phyloP scores from a whole-genome alignment of 2,329 filamentous ascomycete genomes.

The Metarhizium rileyi region DNA sequence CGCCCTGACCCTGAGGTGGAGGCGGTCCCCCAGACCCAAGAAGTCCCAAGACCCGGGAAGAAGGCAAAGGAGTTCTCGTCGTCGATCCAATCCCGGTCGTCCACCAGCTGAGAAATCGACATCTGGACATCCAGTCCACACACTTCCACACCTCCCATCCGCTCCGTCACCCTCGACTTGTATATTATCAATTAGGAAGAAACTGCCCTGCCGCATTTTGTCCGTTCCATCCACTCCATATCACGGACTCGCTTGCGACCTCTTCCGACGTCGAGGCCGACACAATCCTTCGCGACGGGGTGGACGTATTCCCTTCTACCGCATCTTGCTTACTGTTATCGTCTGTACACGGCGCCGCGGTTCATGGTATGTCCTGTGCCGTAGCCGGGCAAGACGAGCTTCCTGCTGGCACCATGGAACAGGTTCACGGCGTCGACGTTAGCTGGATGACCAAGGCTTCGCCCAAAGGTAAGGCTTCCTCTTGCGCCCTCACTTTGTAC shows the following conservation, averaged over 20 bases:
- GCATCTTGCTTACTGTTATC: neutral
- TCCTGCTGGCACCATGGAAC: conserved; percentile 53
- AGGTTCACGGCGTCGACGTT: conserved; percentile 74
- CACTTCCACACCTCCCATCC: neutral
- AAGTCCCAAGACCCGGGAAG: neutral
- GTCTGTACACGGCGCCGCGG: neutral
- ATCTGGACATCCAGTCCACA: neutral
- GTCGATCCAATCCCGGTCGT: neutral
- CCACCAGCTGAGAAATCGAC: neutral
- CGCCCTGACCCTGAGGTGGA: no score
- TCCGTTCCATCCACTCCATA: neutral
- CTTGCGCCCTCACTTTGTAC: conserved; percentile 8
- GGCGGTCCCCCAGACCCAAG: neutral
- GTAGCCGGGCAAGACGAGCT: conserved; percentile 2
- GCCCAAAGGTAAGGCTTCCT: conserved; percentile 54
- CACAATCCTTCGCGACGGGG: neutral
- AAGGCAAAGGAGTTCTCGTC: neutral
- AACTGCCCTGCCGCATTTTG: neutral
- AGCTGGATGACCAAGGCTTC: conserved; percentile 81
- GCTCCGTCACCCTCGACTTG: neutral
- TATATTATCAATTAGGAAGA: neutral
- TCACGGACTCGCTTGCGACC: neutral
- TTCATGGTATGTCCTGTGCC: neutral
- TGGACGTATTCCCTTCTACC: neutral
- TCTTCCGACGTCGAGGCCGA: neutral